Evolutionary conservation across 305 asterid genomes (phyloP).

Genomic region (Solanum hybrid): DNA sequence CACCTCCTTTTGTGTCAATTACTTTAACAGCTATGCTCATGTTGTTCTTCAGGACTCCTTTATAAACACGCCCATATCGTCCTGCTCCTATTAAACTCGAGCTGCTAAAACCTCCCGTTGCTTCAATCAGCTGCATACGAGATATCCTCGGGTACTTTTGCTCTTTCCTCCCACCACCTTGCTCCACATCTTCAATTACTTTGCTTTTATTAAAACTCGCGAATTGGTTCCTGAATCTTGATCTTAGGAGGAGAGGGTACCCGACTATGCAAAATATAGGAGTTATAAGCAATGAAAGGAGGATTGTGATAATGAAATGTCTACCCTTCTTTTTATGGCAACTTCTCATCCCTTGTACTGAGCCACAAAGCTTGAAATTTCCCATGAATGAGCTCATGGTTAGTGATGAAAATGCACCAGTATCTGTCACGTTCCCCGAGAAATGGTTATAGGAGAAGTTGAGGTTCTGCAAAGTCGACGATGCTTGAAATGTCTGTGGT

Average conservation of each 20-base stretch:
- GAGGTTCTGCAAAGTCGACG: conserved; percentile 36
- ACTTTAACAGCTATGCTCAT: conserved; percentile 53
- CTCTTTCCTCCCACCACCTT: conserved; percentile 21
- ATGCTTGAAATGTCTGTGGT: conserved; percentile 38
- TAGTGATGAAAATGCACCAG: conserved; percentile 43
- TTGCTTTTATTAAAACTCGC: conserved; percentile 17
- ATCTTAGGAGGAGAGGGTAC: conserved; percentile 32
- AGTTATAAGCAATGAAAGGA: conserved; percentile 45
- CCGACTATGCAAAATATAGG: conserved; percentile 53
- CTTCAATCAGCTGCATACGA: conserved; percentile 50
- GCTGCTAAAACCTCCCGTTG: conserved; percentile 54
- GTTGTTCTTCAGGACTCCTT: conserved; percentile 52
- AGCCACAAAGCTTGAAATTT: conserved; percentile 47
- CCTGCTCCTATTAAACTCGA: conserved; percentile 65
- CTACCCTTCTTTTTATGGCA: conserved; percentile 33
- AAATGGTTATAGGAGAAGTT: conserved; percentile 62
- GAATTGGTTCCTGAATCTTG: conserved; percentile 29
- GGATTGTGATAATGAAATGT: conserved; percentile 47
- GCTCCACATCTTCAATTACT: conserved; percentile 22
- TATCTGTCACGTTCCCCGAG: conserved; percentile 34
- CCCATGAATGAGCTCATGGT: conserved; percentile 45
- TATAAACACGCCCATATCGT: conserved; percentile 59
- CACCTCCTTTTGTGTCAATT: conserved; percentile 22
- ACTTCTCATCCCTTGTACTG: conserved; percentile 30
- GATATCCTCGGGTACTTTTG: conserved; percentile 52